Evolutionary conservation across 305 asterid genomes (phyloP), one percentile per base, ranked within the genome.

Genomic region (Nicotiana rustica): DNA sequence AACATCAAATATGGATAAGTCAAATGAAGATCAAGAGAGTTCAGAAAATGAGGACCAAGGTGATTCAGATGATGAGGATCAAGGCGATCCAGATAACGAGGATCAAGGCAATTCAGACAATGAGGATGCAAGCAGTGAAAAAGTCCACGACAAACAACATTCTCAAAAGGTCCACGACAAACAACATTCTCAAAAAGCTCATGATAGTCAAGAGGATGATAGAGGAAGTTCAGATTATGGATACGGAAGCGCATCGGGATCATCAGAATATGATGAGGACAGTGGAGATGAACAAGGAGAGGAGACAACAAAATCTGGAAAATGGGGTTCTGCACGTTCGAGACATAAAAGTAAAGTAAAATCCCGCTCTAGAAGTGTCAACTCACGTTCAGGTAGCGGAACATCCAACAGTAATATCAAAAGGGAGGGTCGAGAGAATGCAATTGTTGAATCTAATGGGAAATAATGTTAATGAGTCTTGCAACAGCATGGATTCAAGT

Each of bases 341-440:
- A 62, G 60, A 18, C 81, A 44, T 66, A 69, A 67, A 17, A 52
- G 62, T 70, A 61, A 65, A 62, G 59, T 10, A 60, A 79, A 55
- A 55, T 79, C 78, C 21, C 15, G 18, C 1, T 33, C 55, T 41
- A 76, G 57, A 80, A 84, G 84, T 36, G 36, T 41, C 65, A 86
- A 86, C 67, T 71, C 86, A 80, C 56, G 65, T 76, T 84, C 89
- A 84, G 85, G 84, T 61, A 82, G 86, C 69, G 71, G 84, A 76
- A 85, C 79, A 73, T 62, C 49, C 73, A 73, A 60, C 12, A 65
- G 71, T 67, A 29, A 57, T 10, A 29, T 68, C 47, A 67, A 65
- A 47, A 49, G 52, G 71, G 47, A 31, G 19, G 66, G 33, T 13
- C 62, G 81, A 12, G 81, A 68, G 80, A 64, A 55, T 21, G 77